Conservation (phyloP, 805 yeast genomes). For the Huiozyma naganishii region DNA sequence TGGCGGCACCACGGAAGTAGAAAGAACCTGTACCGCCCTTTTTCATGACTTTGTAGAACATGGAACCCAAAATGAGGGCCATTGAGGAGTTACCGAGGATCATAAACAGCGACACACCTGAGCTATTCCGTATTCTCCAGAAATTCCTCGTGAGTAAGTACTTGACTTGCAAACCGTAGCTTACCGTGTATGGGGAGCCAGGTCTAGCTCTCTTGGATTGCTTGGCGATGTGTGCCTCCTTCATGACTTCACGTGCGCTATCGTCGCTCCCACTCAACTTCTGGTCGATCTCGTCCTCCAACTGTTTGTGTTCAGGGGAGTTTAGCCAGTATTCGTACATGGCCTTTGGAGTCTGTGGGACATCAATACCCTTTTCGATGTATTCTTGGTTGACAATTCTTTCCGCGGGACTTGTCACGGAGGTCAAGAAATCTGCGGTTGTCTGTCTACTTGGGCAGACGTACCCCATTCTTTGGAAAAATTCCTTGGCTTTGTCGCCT, state of each 20-base stretch:
- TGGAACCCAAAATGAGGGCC: slow-evolving; percentile 47
- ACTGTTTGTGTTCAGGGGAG: slow-evolving; percentile 34
- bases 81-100: slow-evolving; percentile 39
- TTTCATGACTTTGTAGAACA: slow-evolving; percentile 41
- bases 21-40: slow-evolving; percentile 34
- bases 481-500: slow-evolving; percentile 39
- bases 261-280: slow-evolving; percentile 26
- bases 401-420: slow-evolving; percentile 58
- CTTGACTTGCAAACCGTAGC: slow-evolving; percentile 42
- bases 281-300: slow-evolving; percentile 36
- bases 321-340: slow-evolving; percentile 49
- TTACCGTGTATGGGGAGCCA: slow-evolving; percentile 41
- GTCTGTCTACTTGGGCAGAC: slow-evolving; percentile 54
- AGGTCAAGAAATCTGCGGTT: slow-evolving; percentile 64
- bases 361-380: slow-evolving; percentile 36
- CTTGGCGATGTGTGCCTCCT: slow-evolving; percentile 38
- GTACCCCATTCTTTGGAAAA: slow-evolving; percentile 59
- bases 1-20: slow-evolving; percentile 48
- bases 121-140: slow-evolving; percentile 41
- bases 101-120: slow-evolving; percentile 35
- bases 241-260: slow-evolving; percentile 10
- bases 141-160: slow-evolving; percentile 37
- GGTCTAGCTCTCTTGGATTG: slow-evolving; percentile 40
- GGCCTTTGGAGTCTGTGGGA: slow-evolving; percentile 54
- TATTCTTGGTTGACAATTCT: slow-evolving; percentile 30